Evolutionary conservation across 345 rosid species (phyloP).

Genomic region (Isatis tinctoria): DNA sequence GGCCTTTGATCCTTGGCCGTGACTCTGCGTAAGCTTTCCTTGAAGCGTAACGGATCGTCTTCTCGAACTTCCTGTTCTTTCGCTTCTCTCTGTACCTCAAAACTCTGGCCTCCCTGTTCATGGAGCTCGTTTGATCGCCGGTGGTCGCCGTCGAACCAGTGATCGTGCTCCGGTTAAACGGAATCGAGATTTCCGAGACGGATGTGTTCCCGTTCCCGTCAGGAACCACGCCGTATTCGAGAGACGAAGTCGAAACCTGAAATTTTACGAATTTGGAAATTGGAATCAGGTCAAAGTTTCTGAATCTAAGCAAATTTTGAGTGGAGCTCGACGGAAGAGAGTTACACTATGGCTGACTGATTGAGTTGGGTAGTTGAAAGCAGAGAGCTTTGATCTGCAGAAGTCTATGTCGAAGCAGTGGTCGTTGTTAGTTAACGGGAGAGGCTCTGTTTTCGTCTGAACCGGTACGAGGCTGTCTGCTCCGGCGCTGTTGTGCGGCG

Average conservation of each 20-base stretch:
- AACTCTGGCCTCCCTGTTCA: slow-evolving; percentile 87
- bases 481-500: slow-evolving; percentile 41
- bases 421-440: slow-evolving; percentile 39
- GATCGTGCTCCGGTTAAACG: slow-evolving; percentile 40
- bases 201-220: slow-evolving; percentile 60
- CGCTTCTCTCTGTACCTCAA: slow-evolving; percentile 94
- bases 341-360: slow-evolving; percentile 54
- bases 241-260: slow-evolving; percentile 83
- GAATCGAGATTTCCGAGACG: slow-evolving; percentile 58
- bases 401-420: slow-evolving; percentile 51
- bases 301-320: neutral
- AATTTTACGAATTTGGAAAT: neutral
- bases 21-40: slow-evolving; percentile 95
- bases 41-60: slow-evolving; percentile 91
- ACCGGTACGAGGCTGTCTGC: slow-evolving; percentile 80
- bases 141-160: slow-evolving; percentile 3
- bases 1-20: slow-evolving; percentile 88
- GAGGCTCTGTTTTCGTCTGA: slow-evolving; percentile 40
- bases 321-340: neutral
- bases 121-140: slow-evolving; percentile 21
- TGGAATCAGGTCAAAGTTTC: neutral
- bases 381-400: slow-evolving; percentile 52
- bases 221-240: slow-evolving; percentile 85
- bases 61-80: slow-evolving; percentile 93
- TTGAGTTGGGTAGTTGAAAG: slow-evolving; percentile 42